These are phyloP conservation scores for Metarhizium anisopliae DNA, from an alignment of 2,329 filamentous ascomycete genomes.

Conservation along the genomic window DNA sequence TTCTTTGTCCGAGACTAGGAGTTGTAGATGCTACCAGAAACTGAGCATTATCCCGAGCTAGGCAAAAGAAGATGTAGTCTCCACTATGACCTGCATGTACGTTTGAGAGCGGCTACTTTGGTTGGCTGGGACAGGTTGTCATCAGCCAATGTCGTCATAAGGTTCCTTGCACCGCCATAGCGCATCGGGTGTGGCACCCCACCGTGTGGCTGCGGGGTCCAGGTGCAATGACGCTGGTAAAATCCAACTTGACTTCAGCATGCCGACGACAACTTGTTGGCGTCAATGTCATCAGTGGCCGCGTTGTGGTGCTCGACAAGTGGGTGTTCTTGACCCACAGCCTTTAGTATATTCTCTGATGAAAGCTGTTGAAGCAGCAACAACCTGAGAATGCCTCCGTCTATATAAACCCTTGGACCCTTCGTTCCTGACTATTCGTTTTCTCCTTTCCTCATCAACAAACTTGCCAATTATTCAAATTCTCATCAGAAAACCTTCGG, in stretches of 20 bases:
- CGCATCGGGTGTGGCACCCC: not conserved
- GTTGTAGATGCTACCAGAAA: not conserved
- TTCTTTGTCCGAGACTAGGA: too few relatives aligned
- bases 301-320: not conserved
- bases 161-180: not conserved
- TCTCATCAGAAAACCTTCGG: not conserved
- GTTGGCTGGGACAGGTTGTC: not conserved
- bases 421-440: not conserved
- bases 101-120: not conserved
- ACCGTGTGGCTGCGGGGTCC: slow-evolving; percentile 1
- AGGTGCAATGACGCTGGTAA: not conserved
- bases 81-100: too few relatives aligned
- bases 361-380: not conserved
- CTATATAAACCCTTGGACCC: not conserved
- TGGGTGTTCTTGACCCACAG: not conserved
- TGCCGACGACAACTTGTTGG: not conserved
- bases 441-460: not conserved
- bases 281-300: not conserved
- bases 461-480: not conserved
- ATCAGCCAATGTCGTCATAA: slow-evolving; percentile 2
- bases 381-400: not conserved
- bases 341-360: not conserved
- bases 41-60: not conserved
- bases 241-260: not conserved
- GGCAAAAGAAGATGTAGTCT: not conserved